phyloP scores from a whole-genome alignment of 2,329 filamentous ascomycete genomes.

The Ascochyta clinopodiicola region DNA sequence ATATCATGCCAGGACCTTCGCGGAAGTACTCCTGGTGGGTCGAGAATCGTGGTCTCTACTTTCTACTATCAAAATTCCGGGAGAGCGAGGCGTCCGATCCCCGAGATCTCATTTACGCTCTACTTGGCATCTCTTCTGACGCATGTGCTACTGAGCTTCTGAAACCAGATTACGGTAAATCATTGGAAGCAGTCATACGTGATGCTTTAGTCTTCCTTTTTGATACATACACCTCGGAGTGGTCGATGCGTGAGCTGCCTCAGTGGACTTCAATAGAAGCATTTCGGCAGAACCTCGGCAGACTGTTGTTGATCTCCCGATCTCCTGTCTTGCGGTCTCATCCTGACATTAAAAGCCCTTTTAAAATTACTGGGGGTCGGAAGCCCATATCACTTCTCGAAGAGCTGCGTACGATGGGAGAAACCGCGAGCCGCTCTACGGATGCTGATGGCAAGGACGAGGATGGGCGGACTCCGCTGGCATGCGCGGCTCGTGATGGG shows the following conservation, averaged over 20 bases:
- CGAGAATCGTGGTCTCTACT: slow-evolving; percentile 20
- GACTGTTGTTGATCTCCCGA: too few species aligned
- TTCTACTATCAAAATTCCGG: slow-evolving; percentile 23
- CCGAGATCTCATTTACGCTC: slow-evolving; percentile 30
- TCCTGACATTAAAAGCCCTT: too few species aligned
- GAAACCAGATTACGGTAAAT: neutral
- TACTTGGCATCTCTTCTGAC: slow-evolving; percentile 30
- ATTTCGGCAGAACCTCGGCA: neutral
- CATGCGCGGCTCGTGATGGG: neutral
- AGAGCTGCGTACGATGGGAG: neutral
- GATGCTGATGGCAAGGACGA: neutral
- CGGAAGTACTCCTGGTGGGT: slow-evolving; percentile 28
- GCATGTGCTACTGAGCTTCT: neutral
- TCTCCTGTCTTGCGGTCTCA: too few species aligned
- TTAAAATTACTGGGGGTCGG: too few species aligned
- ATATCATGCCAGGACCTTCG: slow-evolving; percentile 28
- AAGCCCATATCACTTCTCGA: too few species aligned
- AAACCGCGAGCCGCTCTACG: neutral
- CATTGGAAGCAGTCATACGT: neutral
- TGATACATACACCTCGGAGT: neutral
- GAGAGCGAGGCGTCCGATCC: slow-evolving; percentile 24
- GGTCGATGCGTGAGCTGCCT: neutral
- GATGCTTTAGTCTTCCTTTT: neutral
- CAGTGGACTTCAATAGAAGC: neutral
- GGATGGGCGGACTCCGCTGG: neutral